A percentile compares a stretch with the other conserved stretches of the same genome.
Evolutionary conservation across 1,139 yeast genomes (phyloP).

Genomic region (Diutina siamensis): DNA sequence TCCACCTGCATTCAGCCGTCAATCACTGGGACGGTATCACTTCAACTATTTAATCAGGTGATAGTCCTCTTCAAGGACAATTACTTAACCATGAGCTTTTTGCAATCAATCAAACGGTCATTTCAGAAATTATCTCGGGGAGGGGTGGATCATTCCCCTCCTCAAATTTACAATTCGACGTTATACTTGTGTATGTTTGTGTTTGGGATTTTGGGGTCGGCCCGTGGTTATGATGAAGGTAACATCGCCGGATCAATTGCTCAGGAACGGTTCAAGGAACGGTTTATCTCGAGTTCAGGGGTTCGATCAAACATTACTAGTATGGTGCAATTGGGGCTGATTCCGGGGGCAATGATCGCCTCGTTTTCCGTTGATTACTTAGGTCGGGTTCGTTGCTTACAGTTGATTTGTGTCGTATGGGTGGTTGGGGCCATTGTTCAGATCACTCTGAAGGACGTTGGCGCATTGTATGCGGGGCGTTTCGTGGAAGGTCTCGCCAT

Average conservation of each 20-base stretch:
- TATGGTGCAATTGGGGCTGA: conserved; percentile 53
- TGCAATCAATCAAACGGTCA: not conserved
- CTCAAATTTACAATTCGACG: conserved; percentile 36
- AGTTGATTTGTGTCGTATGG: conserved; percentile 34
- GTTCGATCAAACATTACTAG: conserved; percentile 42
- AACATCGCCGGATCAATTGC: conserved; percentile 32
- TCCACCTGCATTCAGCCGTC: no score
- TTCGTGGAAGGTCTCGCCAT: conserved; percentile 43
- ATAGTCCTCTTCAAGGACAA: no score
- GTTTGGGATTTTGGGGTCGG: conserved; percentile 48
- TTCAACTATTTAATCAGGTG: no score
- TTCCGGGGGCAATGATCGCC: conserved; percentile 45
- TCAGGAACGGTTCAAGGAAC: conserved; percentile 28
- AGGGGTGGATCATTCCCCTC: conserved; percentile 23
- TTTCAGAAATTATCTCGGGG: not conserved
- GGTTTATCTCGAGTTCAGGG: conserved; percentile 22
- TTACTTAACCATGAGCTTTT: no score
- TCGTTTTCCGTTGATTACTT: conserved; percentile 38
- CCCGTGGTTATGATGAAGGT: conserved; percentile 56
- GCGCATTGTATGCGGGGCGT: conserved; percentile 44
- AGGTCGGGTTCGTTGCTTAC: conserved; percentile 45
- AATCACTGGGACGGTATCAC: no score
- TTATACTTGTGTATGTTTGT: conserved; percentile 37
- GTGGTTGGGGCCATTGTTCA: conserved; percentile 37
- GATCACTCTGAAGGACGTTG: conserved; percentile 29